These are phyloP conservation scores for Clavispora santaluciae DNA, from an alignment of 805 yeast species.

Conservation along the genomic window DNA sequence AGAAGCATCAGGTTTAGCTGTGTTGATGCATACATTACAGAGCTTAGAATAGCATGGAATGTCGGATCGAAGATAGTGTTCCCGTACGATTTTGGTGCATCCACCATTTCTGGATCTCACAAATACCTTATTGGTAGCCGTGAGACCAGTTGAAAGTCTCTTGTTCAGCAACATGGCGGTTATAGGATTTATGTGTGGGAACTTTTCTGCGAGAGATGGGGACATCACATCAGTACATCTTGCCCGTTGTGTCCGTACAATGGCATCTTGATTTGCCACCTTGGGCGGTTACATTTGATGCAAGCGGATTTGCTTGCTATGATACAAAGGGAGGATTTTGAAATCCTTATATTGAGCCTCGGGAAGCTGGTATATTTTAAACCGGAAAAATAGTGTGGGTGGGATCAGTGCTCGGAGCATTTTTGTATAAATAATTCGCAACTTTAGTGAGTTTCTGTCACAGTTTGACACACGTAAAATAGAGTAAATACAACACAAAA, in stretches of 20 bases:
- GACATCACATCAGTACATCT: not conserved
- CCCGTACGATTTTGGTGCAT: slow-evolving; percentile 88
- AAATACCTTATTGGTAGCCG: slow-evolving; percentile 83
- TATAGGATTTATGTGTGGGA: not conserved
- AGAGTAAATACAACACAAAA: too few relatives aligned
- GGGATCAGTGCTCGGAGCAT: too few relatives aligned
- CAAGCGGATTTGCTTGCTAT: not conserved
- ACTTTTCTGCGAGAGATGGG: slow-evolving; percentile 1
- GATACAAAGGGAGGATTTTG: too few relatives aligned
- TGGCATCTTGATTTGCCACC: not conserved
- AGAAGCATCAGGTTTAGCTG: slow-evolving; percentile 56
- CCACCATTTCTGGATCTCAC: slow-evolving; percentile 87
- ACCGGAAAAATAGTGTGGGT: not conserved
- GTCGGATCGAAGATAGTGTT: slow-evolving; percentile 88
- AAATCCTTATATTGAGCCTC: too few relatives aligned
- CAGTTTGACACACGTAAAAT: too few relatives aligned
- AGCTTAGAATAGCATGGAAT: slow-evolving; percentile 81
- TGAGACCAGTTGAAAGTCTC: slow-evolving; percentile 37
- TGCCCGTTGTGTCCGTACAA: not conserved
- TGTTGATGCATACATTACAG: slow-evolving; percentile 58
- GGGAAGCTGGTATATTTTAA: too few relatives aligned
- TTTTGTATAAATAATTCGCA: too few relatives aligned
- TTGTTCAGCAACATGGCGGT: slow-evolving; percentile 21
- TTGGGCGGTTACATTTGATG: not conserved
- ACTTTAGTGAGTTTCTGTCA: too few relatives aligned